Base-by-base conservation (phyloP, 345 rosid species). In the Ailanthus altissimus region DNA sequence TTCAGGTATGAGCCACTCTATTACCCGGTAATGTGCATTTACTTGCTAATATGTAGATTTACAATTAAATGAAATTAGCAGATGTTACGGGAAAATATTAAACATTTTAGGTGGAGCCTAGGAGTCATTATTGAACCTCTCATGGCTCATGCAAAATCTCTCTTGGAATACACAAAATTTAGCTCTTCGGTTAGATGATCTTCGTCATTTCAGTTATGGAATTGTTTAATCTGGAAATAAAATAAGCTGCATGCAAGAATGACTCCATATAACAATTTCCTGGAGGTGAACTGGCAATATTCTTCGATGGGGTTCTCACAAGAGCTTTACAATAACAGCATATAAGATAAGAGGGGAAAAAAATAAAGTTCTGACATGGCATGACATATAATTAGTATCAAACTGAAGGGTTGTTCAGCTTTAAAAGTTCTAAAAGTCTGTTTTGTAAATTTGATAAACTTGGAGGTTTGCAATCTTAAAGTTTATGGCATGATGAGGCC, bases 1-100 rank as follows among this genome's bases (percentile, higher is more conserved):
- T 88, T 76, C 86, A 92, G 92, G 98, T 91, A 84, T 66, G 46
- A 57, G 16, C 40, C 66, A 21, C 21, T 64, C 26, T 43, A 16
- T 23, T 13, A 63, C 43, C 26, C 47, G 15, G 15, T 45, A 20
- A 5, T 79, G n/a, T 67, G 5, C 54, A 18, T 28, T 13, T 49
- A 25, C 32, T 25, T 21, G 51, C 43, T 18, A 40, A 63, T 40
- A 12, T 12, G 5, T 26, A 23, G 26, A 58, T 18, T 57, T 25
- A 1, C 18, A 45, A 40, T 16, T 69, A 25, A 67, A 49, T 13
- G 18, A 20, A 68, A 68, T 43, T 16, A 43, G 10, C 3, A 32
- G 38, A 32, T 32, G 38, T 32, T 32, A 32, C 38, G 3, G 38
- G 38, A 32, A 32, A 32, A 32, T 32, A 32, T 32, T 32, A 32